Base-by-base conservation (phyloP, 805 yeast genomes). In the Clavispora fructus region DNA sequence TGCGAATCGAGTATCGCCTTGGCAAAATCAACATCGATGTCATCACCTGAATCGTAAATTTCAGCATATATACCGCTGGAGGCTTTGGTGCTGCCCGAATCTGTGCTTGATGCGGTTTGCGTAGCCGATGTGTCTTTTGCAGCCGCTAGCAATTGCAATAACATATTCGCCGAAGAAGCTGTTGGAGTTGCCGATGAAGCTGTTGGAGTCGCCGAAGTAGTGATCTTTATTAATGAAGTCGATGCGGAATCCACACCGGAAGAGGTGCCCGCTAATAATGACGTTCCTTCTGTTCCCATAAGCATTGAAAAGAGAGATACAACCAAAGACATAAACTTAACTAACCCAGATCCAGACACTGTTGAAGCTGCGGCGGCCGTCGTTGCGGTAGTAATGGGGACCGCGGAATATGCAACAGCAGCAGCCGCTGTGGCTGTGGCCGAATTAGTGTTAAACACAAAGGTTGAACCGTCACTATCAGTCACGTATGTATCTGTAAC, bases 1-100 rank as follows among this genome's bases (percentile, higher is more conserved):
- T 67, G 73, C 4, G 67, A 61, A 42, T 62, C 64, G 41, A 67
- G 59, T 37, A 62, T 65, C 30, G 53, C 58, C 27, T 48, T 55
- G 16, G 70, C 67, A 44, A 65, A 67, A n/a, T 39, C 35, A 23
- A 48, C 43, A 53, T 66, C 68, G 35, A 61, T 49, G 3, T 54
- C 59, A 4, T 55, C 51, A n/a, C 37, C 39, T n/a, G 62, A 59
- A 23, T 50, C 49, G 49, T 48, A 46, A 35, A 57, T 52, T 19
- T 47, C 55, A n/a, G 54, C 54, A 39, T 56, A 57, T 40, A 54
- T 44, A 8, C 50, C 56, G 8, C 40, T 39, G 8, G 44, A 29
- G 12, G 31, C 6, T 2, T 13, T 4, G 16, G 29, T 27, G 5
- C 5, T 19, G 5, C 23, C 23, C 23, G 23, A 19, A 4, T 19